phyloP scores from a whole-genome alignment of 305 asterid species.

The Vinca major region DNA sequence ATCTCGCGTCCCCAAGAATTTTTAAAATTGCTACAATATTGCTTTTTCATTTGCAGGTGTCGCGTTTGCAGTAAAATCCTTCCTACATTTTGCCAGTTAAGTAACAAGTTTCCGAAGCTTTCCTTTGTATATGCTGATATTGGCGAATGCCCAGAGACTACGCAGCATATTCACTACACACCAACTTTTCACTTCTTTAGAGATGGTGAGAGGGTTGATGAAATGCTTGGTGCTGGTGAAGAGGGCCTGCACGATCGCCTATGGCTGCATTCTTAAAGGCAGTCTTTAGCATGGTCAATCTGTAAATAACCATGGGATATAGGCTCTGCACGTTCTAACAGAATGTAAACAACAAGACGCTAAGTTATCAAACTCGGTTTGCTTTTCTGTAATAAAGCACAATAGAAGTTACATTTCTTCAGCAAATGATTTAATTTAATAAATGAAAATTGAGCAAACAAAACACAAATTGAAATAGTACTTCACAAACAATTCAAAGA shows the following conservation, averaged over 20 bases:
- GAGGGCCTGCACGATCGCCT: constrained; percentile 78
- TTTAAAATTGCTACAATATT: background rate
- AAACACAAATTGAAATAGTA: background rate
- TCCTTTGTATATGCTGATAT: constrained; percentile 74
- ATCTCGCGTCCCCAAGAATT: background rate
- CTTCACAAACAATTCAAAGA: background rate
- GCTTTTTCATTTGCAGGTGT: constrained; percentile 46
- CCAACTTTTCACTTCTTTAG: constrained; percentile 80
- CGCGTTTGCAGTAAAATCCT: constrained; percentile 67
- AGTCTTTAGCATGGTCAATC: background rate
- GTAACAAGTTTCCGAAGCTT: constrained; percentile 55
- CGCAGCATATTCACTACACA: constrained; percentile 71
- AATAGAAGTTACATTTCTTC: background rate
- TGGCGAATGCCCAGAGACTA: constrained; percentile 81
- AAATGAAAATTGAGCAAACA: background rate
- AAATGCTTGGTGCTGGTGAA: constrained; percentile 87
- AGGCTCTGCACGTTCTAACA: background rate
- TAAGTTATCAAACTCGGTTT: background rate
- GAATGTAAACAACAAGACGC: too few species aligned
- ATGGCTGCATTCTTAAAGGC: constrained; percentile 73
- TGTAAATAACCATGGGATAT: background rate
- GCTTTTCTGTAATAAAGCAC: background rate
- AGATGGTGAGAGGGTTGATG: constrained; percentile 83
- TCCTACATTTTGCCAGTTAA: constrained; percentile 48
- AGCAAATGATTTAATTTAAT: constrained; percentile 1